Percentiles rank a stretch among this genome's conserved stretches.
These are phyloP conservation scores for Candida sakaeoensis DNA, from an alignment of 805 yeast species.

Conservation along the genomic window DNA sequence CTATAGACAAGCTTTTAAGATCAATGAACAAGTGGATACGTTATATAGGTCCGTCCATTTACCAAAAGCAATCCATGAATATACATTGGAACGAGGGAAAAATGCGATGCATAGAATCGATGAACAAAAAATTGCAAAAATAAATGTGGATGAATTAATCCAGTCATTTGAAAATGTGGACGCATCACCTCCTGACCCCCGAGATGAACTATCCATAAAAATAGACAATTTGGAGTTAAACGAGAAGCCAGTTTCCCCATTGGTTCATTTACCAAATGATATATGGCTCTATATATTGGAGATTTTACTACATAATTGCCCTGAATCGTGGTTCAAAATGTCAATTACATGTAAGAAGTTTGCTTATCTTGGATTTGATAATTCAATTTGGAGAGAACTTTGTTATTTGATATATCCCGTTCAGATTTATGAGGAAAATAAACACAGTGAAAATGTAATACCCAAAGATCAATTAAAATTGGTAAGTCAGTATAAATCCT, in stretches of 20 bases:
- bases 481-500: slow-evolving; percentile 30
- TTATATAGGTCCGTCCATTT: slow-evolving; percentile 57
- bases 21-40: slow-evolving; percentile 59
- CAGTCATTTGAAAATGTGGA: slow-evolving; percentile 29
- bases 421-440: slow-evolving; percentile 49
- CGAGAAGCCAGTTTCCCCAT: slow-evolving; percentile 32
- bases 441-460: slow-evolving; percentile 29
- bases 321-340: slow-evolving; percentile 64
- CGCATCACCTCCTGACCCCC: slow-evolving; percentile 25
- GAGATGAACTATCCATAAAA: slow-evolving; percentile 20
- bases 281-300: slow-evolving; percentile 50
- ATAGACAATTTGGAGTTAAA: slow-evolving; percentile 22
- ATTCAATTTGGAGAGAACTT: slow-evolving; percentile 49
- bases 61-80: slow-evolving; percentile 34
- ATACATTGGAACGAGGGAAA: slow-evolving; percentile 23
- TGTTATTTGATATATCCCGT: slow-evolving; percentile 49
- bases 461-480: slow-evolving; percentile 29
- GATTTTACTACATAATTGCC: slow-evolving; percentile 42
- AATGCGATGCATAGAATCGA: slow-evolving; percentile 30
- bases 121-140: slow-evolving; percentile 32
- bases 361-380: slow-evolving; percentile 54
- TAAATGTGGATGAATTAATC: slow-evolving; percentile 41
- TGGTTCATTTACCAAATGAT: slow-evolving; percentile 49
- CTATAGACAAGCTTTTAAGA: slow-evolving; percentile 68
- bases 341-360: slow-evolving; percentile 56